Evolutionary conservation across 805 yeast genomes (phyloP).

Genomic region (Lachancea lanzarotensis): DNA sequence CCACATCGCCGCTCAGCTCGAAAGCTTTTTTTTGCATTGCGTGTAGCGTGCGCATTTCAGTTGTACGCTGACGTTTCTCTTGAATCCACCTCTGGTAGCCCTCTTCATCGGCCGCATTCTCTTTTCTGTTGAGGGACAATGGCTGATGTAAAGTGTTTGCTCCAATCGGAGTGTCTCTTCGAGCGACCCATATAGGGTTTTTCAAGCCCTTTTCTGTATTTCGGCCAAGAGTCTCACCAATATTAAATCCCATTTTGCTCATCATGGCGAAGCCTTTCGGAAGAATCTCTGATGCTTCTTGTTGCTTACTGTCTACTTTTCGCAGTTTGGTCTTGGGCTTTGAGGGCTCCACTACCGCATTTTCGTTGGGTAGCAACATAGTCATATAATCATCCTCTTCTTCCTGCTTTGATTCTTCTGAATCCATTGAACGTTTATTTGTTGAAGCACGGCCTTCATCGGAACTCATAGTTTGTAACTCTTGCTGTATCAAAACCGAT

Average conservation of each 20-base stretch:
- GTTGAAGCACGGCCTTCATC: not conserved
- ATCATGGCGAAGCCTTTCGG: conserved; percentile 46
- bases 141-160: conserved; percentile 12
- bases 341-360: not conserved
- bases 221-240: conserved; percentile 42
- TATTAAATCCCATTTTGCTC: conserved; percentile 53
- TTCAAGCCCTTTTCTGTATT: conserved; percentile 18
- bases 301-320: not conserved
- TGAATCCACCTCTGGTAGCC: not conserved
- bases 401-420: not conserved
- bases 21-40: conserved; percentile 39
- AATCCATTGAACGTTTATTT: not conserved
- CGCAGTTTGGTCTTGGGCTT: not conserved
- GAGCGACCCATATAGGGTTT: conserved; percentile 31
- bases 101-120: not conserved
- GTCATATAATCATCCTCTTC: conserved; percentile 3
- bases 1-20: conserved; percentile 37
- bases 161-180: conserved; percentile 20
- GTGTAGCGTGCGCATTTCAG: conserved; percentile 13
- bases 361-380: not conserved
- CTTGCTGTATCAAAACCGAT: no score
- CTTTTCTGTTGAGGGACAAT: not conserved
- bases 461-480: no score
- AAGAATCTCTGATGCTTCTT: conserved; percentile 12
- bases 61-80: conserved; percentile 6